Percentiles rank a stretch among this genome's conserved stretches.
These are phyloP conservation scores for Botryotinia globosa DNA, from an alignment of 2,329 filamentous ascomycete species.

Conservation along the genomic window DNA sequence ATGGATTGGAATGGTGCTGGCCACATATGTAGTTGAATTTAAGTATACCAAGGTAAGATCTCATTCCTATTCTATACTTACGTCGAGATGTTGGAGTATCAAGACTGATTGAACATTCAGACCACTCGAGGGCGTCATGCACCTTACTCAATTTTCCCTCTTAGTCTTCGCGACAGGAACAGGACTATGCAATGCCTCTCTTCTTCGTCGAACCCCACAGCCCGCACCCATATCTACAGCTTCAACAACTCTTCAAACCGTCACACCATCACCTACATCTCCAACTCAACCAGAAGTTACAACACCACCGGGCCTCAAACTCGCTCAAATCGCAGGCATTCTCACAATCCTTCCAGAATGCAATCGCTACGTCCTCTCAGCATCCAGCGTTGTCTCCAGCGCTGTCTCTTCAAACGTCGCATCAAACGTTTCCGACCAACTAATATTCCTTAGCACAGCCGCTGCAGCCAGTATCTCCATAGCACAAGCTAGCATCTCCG, in stretches of 20 bases:
- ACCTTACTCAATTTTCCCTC: slow-evolving; percentile 1
- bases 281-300: background rate
- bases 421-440: background rate
- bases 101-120: background rate
- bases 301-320: background rate
- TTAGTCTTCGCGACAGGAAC: slow-evolving; percentile 10
- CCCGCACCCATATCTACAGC: background rate
- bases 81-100: background rate
- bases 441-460: background rate
- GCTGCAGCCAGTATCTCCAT: slow-evolving; percentile 1
- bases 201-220: background rate
- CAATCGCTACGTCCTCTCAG: background rate
- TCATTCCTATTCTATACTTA: background rate
- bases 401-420: background rate
- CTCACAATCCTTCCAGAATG: background rate
- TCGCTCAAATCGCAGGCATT: background rate
- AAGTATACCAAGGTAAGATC: background rate
- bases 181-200: slow-evolving; percentile 11
- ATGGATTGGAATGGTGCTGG: slow-evolving; percentile 7
- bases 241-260: background rate
- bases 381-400: background rate
- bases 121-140: slow-evolving; percentile 6
- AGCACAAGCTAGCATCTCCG: background rate
- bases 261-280: background rate
- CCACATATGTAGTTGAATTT: background rate